Percentiles rank a stretch among this genome's conserved stretches.
Evolutionary conservation across 2,329 filamentous ascomycete species (phyloP).

Genomic region (Colletotrichum higginsianum): DNA sequence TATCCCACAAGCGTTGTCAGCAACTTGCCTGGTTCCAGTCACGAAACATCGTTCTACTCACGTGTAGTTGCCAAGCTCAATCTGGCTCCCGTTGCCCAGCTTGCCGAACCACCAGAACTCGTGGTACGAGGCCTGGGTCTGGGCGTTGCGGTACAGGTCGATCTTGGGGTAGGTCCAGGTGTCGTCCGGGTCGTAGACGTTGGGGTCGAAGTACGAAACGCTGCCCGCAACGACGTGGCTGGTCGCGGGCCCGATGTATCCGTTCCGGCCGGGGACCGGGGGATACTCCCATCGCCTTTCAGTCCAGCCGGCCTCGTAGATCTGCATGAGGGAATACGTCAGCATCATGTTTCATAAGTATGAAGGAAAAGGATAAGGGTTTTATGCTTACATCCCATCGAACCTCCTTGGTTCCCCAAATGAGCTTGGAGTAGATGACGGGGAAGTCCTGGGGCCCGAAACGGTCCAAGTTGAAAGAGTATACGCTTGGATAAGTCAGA

Average conservation of each 20-base stretch:
- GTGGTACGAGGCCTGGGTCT: slow-evolving; percentile 15
- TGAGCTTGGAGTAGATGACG: slow-evolving; percentile 41
- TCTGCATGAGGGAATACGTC: slow-evolving; percentile 35
- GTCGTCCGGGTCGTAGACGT: slow-evolving; percentile 54
- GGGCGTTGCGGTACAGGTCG: slow-evolving; percentile 46
- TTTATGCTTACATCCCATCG: slow-evolving; percentile 39
- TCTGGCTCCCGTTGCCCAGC: slow-evolving; percentile 38
- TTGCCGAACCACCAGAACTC: slow-evolving; percentile 43
- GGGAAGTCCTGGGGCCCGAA: slow-evolving; percentile 41
- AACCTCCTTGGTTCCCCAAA: slow-evolving; percentile 43
- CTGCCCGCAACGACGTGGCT: slow-evolving; percentile 51
- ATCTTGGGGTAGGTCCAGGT: slow-evolving; percentile 55
- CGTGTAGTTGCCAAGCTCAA: slow-evolving; percentile 39
- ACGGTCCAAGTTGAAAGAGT: slow-evolving; percentile 42
- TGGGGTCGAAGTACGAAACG: slow-evolving; percentile 50
- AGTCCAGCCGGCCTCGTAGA: slow-evolving; percentile 57
- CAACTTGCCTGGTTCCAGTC: not conserved
- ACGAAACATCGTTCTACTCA: not conserved
- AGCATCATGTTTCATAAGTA: not conserved
- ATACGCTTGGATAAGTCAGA: slow-evolving; percentile 4
- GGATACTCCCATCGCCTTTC: slow-evolving; percentile 60
- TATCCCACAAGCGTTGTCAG: not conserved
- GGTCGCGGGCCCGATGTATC: slow-evolving; percentile 59
- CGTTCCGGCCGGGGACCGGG: slow-evolving; percentile 53
- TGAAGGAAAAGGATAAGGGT: too few species aligned